Conservation (phyloP, 345 rosid genomes). For the Gossypium arboreum region DNA sequence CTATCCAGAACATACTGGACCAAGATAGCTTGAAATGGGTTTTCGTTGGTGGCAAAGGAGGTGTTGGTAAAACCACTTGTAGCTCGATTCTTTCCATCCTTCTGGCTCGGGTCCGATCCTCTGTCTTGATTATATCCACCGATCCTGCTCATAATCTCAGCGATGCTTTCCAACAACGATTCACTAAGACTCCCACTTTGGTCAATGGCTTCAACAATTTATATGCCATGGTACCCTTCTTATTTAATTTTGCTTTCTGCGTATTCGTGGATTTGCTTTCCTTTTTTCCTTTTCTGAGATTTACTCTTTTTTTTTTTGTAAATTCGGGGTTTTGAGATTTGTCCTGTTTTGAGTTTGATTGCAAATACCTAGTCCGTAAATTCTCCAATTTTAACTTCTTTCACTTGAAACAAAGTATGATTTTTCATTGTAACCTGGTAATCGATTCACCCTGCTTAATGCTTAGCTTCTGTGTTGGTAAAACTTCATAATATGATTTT, state of each 20-base stretch:
- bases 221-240: conserved; percentile 73
- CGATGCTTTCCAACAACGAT: conserved; percentile 96
- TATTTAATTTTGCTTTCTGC: conserved; percentile 2
- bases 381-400: neutral
- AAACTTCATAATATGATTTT: neutral
- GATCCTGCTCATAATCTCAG: conserved; percentile 99
- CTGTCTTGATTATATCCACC: conserved; percentile 95
- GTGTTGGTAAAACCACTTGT: conserved; percentile 97
- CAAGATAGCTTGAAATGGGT: conserved; percentile 95
- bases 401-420: neutral
- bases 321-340: neutral
- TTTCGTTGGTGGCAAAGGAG: conserved; percentile 98
- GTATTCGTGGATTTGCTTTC: neutral
- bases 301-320: conserved; percentile 14
- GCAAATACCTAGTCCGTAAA: neutral
- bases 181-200: conserved; percentile 81
- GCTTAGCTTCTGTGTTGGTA: neutral
- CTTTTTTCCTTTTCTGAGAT: neutral
- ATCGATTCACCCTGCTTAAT: neutral
- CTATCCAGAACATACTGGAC: conserved; percentile 70
- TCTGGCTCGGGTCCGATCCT: conserved; percentile 72
- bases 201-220: conserved; percentile 92
- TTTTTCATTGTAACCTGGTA: neutral
- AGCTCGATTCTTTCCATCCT: conserved; percentile 86
- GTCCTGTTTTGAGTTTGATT: neutral